These are phyloP conservation scores for Linum trigynum DNA, from an alignment of 345 rosid genomes.

Conservation along the genomic window DNA sequence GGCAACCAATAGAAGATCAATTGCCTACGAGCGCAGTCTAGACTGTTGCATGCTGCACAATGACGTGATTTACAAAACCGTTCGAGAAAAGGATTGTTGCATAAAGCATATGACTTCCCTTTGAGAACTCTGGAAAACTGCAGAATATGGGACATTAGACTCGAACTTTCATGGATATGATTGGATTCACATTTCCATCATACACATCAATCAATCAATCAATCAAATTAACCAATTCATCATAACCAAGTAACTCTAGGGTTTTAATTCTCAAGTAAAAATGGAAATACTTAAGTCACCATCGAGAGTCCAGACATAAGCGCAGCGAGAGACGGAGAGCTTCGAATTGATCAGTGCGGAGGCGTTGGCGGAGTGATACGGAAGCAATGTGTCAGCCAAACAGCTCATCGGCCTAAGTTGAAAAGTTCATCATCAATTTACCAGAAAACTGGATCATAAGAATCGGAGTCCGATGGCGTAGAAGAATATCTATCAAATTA, in stretches of 20 bases:
- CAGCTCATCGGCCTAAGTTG: conserved; percentile 57
- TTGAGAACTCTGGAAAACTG: too few relatives aligned
- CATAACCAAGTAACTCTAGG: not conserved
- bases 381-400: conserved; percentile 68
- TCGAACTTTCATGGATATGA: too few relatives aligned
- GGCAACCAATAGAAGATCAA: too few relatives aligned
- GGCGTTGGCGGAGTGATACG: conserved; percentile 81
- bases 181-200: too few relatives aligned
- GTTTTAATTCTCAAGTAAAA: not conserved
- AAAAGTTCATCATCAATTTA: not conserved
- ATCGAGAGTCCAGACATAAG: conserved; percentile 51
- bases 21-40: too few relatives aligned
- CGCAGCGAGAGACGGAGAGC: conserved; percentile 57
- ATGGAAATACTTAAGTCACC: conserved; percentile 26
- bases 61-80: too few relatives aligned
- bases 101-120: too few relatives aligned
- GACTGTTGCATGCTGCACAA: too few relatives aligned
- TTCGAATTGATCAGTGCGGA: conserved; percentile 76
- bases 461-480: not conserved
- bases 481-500: conserved; percentile 10
- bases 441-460: not conserved
- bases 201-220: not conserved
- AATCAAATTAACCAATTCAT: not conserved
- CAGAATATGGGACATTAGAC: too few relatives aligned
- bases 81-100: too few relatives aligned